Percentiles rank a stretch among this genome's conserved stretches.
phyloP scores from a whole-genome alignment of 1,284 basidiomycete genomes.

The Amylostereum areolatum region DNA sequence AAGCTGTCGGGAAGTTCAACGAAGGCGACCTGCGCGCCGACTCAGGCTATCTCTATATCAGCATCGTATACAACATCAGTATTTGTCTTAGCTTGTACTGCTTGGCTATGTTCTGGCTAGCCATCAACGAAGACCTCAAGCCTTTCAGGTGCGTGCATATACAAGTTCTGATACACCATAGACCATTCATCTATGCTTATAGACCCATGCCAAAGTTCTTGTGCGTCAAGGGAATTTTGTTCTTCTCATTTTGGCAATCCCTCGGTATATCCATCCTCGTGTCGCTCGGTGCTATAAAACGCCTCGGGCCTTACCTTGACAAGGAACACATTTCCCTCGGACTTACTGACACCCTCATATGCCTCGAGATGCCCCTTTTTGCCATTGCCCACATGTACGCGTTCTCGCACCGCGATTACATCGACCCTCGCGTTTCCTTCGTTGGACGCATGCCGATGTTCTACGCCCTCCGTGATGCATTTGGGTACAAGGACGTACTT shows the following conservation, averaged over 20 bases:
- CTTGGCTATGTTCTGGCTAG: conserved; percentile 93
- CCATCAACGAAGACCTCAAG: conserved; percentile 79
- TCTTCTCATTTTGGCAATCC: conserved; percentile 98
- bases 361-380: conserved; percentile 97
- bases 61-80: conserved; percentile 73
- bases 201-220: conserved; percentile 91
- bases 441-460: conserved; percentile 84
- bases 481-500: conserved; percentile 82
- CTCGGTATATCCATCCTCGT: conserved; percentile 86
- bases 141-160: conserved; percentile 68
- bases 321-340: conserved; percentile 88
- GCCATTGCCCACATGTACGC: conserved; percentile 91
- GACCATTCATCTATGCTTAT: conserved; percentile 2
- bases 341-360: conserved; percentile 86
- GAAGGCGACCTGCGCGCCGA: conserved; percentile 82
- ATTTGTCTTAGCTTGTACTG: conserved; percentile 80
- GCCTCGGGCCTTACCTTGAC: conserved; percentile 84
- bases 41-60: conserved; percentile 92
- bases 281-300: conserved; percentile 69
- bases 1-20: conserved; percentile 82
- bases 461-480: conserved; percentile 85
- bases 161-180: conserved; percentile 8
- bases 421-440: conserved; percentile 59
- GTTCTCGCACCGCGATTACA: conserved; percentile 82
- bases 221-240: conserved; percentile 96